Percentiles rank a stretch among this genome's conserved stretches.
Conservation (phyloP, 1,284 basidiomycete species). For the Sutorius eximius region DNA sequence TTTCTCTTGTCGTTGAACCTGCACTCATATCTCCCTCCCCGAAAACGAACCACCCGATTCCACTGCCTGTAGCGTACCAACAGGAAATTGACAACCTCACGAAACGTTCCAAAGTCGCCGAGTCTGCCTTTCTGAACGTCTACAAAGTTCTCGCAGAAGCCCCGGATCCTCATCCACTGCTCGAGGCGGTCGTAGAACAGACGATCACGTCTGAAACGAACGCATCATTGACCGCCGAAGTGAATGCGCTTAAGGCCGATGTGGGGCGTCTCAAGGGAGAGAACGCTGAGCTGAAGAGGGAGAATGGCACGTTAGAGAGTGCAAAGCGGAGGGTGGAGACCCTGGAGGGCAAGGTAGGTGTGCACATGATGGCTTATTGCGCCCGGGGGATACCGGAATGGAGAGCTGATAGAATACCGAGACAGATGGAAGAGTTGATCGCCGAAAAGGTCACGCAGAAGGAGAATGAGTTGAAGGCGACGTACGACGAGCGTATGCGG, state of each 20-base stretch:
- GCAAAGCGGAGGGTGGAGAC: constrained; percentile 76
- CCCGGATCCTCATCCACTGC: constrained; percentile 93
- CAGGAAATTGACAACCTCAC: constrained; percentile 94
- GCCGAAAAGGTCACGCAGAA: constrained; percentile 84
- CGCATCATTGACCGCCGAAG: constrained; percentile 49
- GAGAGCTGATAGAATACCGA: constrained; percentile 3
- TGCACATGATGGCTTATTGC: not conserved
- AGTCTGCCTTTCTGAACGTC: constrained; percentile 91
- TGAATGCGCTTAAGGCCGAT: constrained; percentile 72
- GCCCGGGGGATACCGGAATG: not conserved
- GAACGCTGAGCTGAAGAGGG: constrained; percentile 75
- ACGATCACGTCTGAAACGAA: constrained; percentile 70
- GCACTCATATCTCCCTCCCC: not conserved
- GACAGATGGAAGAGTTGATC: constrained; percentile 87
- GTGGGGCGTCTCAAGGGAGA: constrained; percentile 73
- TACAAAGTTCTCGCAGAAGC: constrained; percentile 94
- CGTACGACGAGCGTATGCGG: constrained; percentile 91
- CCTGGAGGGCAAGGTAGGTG: constrained; percentile 77
- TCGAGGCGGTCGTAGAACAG: constrained; percentile 93
- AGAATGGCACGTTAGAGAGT: constrained; percentile 46
- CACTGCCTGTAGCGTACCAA: constrained; percentile 74
- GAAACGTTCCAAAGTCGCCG: constrained; percentile 85
- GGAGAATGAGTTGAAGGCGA: constrained; percentile 93
- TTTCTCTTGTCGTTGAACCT: not conserved
- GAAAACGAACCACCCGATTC: not conserved